Evolutionary conservation across 495 filamentous ascomycete genomes (phyloP).

Genomic region (Coniosporium apollinis): DNA sequence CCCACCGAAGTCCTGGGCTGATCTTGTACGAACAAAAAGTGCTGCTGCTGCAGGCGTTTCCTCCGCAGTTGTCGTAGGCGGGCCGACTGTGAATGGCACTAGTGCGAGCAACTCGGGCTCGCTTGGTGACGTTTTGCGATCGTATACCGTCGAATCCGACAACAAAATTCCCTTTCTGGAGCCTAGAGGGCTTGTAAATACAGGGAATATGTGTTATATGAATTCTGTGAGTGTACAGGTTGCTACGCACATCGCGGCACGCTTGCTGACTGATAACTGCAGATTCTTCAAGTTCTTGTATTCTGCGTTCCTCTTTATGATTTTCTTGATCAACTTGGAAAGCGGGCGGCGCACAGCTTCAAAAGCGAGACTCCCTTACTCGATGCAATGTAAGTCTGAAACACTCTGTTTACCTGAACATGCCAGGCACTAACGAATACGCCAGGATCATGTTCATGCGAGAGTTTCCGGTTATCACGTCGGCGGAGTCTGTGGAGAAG

Average conservation of each 20-base stretch:
- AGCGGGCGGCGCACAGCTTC: constrained; percentile 72
- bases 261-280: too few species aligned
- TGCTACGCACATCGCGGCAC: not conserved
- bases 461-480: constrained; percentile 76
- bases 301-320: constrained; percentile 89
- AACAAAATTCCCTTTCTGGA: constrained; percentile 70
- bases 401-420: not conserved
- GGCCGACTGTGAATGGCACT: constrained; percentile 29
- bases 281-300: constrained; percentile 86
- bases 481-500: constrained; percentile 55
- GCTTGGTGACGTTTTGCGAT: constrained; percentile 53
- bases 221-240: constrained; percentile 62
- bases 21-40: constrained; percentile 44
- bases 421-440: constrained; percentile 1
- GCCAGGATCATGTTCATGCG: constrained; percentile 89
- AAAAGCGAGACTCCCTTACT: constrained; percentile 87
- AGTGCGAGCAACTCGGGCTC: constrained; percentile 39
- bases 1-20: constrained; percentile 60
- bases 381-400: constrained; percentile 64
- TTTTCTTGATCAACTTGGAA: constrained; percentile 76
- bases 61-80: too few species aligned
- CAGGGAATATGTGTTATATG: constrained; percentile 99
- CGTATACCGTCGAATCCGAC: constrained; percentile 42
- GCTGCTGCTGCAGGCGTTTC: constrained; percentile 18
- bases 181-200: constrained; percentile 89